Conservation (phyloP, 225 moss, liverwort and hornwort genomes). For the Physcomitrellopsis africana region DNA sequence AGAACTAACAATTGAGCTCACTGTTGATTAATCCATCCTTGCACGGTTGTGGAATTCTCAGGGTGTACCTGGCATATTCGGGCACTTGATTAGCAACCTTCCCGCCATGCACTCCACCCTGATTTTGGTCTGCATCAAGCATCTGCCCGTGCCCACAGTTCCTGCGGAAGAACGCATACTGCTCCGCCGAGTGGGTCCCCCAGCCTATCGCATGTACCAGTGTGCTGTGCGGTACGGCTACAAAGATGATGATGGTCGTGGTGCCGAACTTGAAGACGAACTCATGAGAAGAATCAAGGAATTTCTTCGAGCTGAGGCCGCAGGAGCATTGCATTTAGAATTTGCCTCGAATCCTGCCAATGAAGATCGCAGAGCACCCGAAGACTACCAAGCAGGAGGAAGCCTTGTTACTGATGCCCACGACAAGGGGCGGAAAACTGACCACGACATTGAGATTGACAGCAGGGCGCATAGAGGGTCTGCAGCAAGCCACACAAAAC, state of each 20-base stretch:
- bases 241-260: conserved; percentile 47
- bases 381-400: conserved; percentile 16
- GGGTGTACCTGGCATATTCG: conserved; percentile 79
- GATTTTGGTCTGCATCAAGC: conserved; percentile 81
- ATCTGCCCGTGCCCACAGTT: conserved; percentile 68
- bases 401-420: conserved; percentile 35
- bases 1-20: background rate
- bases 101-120: conserved; percentile 82
- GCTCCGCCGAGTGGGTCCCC: conserved; percentile 80
- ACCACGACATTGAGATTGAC: conserved; percentile 11
- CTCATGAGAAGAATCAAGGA: conserved; percentile 37
- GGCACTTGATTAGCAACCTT: conserved; percentile 76
- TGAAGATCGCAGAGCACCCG: background rate
- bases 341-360: conserved; percentile 1
- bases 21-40: background rate
- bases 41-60: conserved; percentile 29
- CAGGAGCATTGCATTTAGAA: conserved; percentile 16
- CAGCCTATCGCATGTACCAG: conserved; percentile 69
- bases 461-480: conserved; percentile 31
- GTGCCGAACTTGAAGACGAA: conserved; percentile 44
- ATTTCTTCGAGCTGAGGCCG: conserved; percentile 57
- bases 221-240: conserved; percentile 91
- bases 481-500: conserved; percentile 49
- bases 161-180: conserved; percentile 74
- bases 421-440: background rate